Evolutionary conservation across 1,139 yeast species (phyloP).

Genomic region (Kodamaea fungicola): DNA sequence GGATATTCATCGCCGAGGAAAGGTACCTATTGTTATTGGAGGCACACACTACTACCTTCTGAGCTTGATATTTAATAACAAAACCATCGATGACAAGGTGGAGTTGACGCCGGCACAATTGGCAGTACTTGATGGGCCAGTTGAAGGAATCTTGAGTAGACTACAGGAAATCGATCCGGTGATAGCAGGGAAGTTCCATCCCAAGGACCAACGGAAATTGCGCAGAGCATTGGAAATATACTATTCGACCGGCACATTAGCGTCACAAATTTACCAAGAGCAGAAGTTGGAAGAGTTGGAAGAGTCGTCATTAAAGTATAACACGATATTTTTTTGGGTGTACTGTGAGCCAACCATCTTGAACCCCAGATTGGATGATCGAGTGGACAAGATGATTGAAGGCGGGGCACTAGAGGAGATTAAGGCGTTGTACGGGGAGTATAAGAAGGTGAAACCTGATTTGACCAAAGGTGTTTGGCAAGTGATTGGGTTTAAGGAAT

Average conservation of each 20-base stretch:
- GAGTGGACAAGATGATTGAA: conserved; percentile 82
- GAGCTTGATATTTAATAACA: conserved; percentile 66
- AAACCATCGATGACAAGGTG: conserved; percentile 37
- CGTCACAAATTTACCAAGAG: conserved; percentile 66
- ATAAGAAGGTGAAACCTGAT: conserved; percentile 39
- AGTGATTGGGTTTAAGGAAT: conserved; percentile 93
- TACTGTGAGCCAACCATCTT: conserved; percentile 64
- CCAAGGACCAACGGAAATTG: conserved; percentile 78
- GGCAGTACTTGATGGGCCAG: conserved; percentile 54
- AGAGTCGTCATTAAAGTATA: conserved; percentile 53
- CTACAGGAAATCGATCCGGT: conserved; percentile 61
- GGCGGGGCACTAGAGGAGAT: conserved; percentile 72
- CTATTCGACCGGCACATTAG: conserved; percentile 59
- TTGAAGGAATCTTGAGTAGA: conserved; percentile 44
- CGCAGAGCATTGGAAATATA: conserved; percentile 79
- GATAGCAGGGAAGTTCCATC: conserved; percentile 82
- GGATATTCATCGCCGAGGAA: conserved; percentile 65
- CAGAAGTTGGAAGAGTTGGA: conserved; percentile 50
- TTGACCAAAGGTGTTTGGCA: conserved; percentile 85
- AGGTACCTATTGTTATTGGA: conserved; percentile 85
- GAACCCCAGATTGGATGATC: conserved; percentile 59
- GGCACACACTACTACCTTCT: conserved; percentile 95
- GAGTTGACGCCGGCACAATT: conserved; percentile 38
- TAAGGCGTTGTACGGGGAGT: conserved; percentile 49
- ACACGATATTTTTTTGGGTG: conserved; percentile 79